Conservation (phyloP, 2,329 filamentous ascomycete species). For the Sporothrix inflata region DNA sequence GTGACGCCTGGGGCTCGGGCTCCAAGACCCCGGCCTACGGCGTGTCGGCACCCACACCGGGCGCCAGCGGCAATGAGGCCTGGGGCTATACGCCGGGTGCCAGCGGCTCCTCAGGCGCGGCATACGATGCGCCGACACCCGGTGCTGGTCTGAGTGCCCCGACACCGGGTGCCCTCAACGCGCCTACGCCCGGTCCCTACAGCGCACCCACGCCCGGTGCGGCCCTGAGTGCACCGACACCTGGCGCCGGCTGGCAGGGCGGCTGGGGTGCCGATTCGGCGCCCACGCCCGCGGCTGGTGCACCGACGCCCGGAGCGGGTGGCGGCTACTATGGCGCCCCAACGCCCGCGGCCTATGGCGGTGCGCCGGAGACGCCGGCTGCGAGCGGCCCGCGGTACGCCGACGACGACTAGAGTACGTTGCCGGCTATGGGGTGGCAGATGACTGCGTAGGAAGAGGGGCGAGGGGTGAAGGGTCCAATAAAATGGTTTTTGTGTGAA, state of each 20-base stretch:
- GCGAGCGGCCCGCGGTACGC: slow-evolving; percentile 60
- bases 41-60: slow-evolving; percentile 60
- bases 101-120: slow-evolving; percentile 43
- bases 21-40: slow-evolving; percentile 80
- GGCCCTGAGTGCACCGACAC: slow-evolving; percentile 65
- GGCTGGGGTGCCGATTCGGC: slow-evolving; percentile 66
- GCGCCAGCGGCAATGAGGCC: slow-evolving; percentile 45
- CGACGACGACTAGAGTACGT: slow-evolving; percentile 50
- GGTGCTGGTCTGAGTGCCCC: slow-evolving; percentile 62
- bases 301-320: slow-evolving; percentile 70
- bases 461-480: too few relatives aligned
- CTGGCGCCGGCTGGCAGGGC: slow-evolving; percentile 64
- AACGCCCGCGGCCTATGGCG: slow-evolving; percentile 64
- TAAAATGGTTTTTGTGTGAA: neutral
- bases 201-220: slow-evolving; percentile 64
- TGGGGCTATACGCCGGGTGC: slow-evolving; percentile 59
- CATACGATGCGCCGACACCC: slow-evolving; percentile 73
- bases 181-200: slow-evolving; percentile 70
- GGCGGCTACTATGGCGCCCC: slow-evolving; percentile 63
- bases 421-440: neutral
- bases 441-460: neutral
- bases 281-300: slow-evolving; percentile 66
- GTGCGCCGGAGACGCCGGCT: slow-evolving; percentile 63
- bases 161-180: slow-evolving; percentile 65
- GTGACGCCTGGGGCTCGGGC: slow-evolving; percentile 44